Conservation (phyloP, 345 rosid species). For the Bruguiera parviflora region DNA sequence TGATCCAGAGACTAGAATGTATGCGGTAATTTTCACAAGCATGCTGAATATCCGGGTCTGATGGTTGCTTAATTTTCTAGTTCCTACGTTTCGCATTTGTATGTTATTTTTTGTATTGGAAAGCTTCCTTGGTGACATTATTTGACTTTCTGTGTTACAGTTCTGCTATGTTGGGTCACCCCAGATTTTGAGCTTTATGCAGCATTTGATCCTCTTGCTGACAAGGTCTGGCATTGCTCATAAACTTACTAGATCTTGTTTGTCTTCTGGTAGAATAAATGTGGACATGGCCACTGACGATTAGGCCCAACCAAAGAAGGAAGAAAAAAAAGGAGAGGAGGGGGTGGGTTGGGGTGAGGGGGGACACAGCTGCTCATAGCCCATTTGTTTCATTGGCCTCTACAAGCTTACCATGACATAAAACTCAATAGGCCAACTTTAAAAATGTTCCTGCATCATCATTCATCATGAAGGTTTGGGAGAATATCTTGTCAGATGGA, state of each 20-base stretch:
- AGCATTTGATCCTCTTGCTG: slow-evolving; percentile 96
- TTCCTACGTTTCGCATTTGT: too few species aligned
- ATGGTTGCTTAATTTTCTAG: neutral
- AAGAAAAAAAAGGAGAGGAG: too few species aligned
- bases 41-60: neutral
- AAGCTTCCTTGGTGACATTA: neutral
- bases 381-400: neutral
- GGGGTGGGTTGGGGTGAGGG: too few species aligned
- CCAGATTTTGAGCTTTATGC: slow-evolving; percentile 96
- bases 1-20: too few species aligned
- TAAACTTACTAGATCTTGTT: neutral
- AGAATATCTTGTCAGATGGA: neutral
- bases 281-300: too few species aligned
- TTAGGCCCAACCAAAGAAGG: too few species aligned
- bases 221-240: slow-evolving; percentile 53
- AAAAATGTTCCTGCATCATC: neutral
- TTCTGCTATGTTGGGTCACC: slow-evolving; percentile 92
- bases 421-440: too few species aligned
- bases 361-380: neutral
- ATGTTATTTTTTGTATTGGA: neutral
- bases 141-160: slow-evolving; percentile 39
- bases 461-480: neutral
- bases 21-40: too few species aligned
- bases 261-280: too few species aligned
- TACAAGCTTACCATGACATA: neutral